These are phyloP conservation scores for Solanum hybrid DNA, from an alignment of 305 asterid genomes.

Conservation along the genomic window DNA sequence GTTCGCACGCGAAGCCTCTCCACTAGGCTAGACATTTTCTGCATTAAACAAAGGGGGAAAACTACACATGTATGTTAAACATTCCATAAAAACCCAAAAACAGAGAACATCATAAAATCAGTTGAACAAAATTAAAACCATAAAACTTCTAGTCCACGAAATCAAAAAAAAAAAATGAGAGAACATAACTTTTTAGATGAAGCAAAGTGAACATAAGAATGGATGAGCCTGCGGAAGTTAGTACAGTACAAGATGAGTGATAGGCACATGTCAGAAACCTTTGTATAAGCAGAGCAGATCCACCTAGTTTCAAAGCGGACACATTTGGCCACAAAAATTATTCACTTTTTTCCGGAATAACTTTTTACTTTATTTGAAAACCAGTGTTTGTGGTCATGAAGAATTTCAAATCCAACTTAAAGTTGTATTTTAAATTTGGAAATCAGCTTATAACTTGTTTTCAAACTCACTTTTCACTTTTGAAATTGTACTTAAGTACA, in stretches of 20 bases:
- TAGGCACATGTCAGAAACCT: neutral
- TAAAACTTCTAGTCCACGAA: neutral
- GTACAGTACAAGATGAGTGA: neutral
- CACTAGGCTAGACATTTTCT: constrained; percentile 71
- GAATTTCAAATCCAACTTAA: neutral
- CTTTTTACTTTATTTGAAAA: neutral
- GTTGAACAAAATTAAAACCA: neutral
- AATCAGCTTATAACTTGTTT: neutral
- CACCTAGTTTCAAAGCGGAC: neutral
- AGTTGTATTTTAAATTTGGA: neutral
- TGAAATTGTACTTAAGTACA: neutral
- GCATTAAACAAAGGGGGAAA: neutral
- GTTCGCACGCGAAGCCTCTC: constrained; percentile 92
- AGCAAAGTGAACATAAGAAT: neutral
- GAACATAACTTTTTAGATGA: neutral
- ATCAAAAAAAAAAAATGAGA: neutral
- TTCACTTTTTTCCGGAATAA: neutral
- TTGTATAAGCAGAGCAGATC: neutral
- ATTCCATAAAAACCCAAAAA: neutral
- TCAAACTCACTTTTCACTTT: neutral
- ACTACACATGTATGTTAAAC: neutral
- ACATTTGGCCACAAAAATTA: neutral
- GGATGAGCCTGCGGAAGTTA: neutral
- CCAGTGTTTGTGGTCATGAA: neutral
- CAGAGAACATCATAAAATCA: neutral